Evolutionary conservation across 129 eudicot genomes (phyloP), one percentile per base, ranked within the genome.

Genomic region (Flaveria sonorensis): DNA sequence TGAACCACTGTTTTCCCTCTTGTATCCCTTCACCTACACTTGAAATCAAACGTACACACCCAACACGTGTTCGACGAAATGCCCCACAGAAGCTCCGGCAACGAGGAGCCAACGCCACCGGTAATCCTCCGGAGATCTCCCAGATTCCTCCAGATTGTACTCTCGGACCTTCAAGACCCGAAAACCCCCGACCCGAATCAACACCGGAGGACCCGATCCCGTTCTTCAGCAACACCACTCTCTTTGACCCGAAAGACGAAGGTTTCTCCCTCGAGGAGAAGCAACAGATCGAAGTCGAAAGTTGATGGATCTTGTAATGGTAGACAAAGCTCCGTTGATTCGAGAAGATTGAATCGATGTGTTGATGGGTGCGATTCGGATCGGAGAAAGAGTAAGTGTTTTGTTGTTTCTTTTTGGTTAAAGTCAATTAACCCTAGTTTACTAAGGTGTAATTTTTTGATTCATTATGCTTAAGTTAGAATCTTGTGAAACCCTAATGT

Each of bases 1-100:
- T 67, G 68, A 77, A 77, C 30, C 24, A 23, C 51, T 32, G 10
- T 8, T 50, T 23, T 21, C 70, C 42, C 42, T 61, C 66, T 60
- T 13, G 7, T 36, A 36, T 5, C 7, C 40, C 40, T 2, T 13
- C 19, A 7, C 14, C 10, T 26, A 24, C 4, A 24, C 68, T 61
- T 26, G 43, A 14, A 46, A 28, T 47, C 21, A 46, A 52, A 71
- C 79, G 79, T 70, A 60, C 61, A 68, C 51, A n/a, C n/a, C n/a
- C n/a, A n/a, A n/a, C 60, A 71, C 43, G 81, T 76, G 96, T 81
- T 87, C 74, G 98, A 50, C 53, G 73, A 89, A 90, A 90, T 93
- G 97, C 85, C 86, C 47, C 64, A 67, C 4, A 75, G 67, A 85
- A 86, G 72, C 46, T 71, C 78, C 81, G 40, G 7, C 68, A 73